Evolutionary conservation across 345 rosid genomes (phyloP), one percentile per base, ranked within the genome.

Genomic region (Sonneratia caseolaris): DNA sequence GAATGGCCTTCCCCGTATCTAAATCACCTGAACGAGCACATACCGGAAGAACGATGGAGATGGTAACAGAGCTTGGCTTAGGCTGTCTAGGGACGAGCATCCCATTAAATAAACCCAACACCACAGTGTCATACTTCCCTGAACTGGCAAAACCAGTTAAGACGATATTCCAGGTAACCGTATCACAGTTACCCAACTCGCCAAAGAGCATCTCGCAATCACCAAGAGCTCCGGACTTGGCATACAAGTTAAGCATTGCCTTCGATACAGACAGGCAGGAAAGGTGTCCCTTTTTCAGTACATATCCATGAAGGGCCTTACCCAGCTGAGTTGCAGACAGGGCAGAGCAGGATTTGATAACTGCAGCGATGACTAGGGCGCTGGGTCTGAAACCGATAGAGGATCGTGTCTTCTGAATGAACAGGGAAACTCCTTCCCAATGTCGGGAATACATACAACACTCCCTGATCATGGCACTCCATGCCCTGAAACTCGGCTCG

Each of bases 81-180:
- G 83, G 77, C 45, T 80, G 80, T 68, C 72, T 68, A 18, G 59
- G 76, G 67, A 68, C 37, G 69, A 40, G 84, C 93, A 92, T 83
- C 24, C 51, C 76, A 72, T 73, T 82, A 72, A 86, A 89, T 76
- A 89, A 81, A 71, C 77, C 74, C 74, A 87, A 78, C 12, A 84
- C 81, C 72, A 82, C 80, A 77, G 68, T 80, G 73, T 82, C 85
- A 72, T 76, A 72, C 70, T n/a, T 76, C 69, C 74, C 70, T 74
- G 84, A 86, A 74, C 79, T 76, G 11, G 90, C 79, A 69, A 84
- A 82, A 73, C 93, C 98, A 57, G 95, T 78, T 64, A 92, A 75
- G 65, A 89, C 80, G 77, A 88, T 92, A 76, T 92, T 92, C 95
- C 95, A 90, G 72, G 85, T 82, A 66, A 90, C 93, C 72, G 91